These are phyloP conservation scores for Scheffersomyces parashehatae DNA, from an alignment of 1,139 yeast genomes.

Conservation along the genomic window DNA sequence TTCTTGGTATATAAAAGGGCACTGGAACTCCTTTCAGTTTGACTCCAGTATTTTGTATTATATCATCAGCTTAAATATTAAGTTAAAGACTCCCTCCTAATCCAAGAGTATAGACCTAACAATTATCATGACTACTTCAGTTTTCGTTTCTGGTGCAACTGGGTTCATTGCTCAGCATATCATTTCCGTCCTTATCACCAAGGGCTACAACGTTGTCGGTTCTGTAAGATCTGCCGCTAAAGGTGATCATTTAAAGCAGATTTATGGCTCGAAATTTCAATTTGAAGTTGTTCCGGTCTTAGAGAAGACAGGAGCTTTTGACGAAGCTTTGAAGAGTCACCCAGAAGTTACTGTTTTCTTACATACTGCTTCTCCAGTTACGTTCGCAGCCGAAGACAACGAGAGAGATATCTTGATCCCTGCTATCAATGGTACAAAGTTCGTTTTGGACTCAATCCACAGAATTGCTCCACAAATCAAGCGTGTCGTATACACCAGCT, in stretches of 20 bases:
- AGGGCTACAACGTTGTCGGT: conserved; percentile 7
- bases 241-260: conserved; percentile 16
- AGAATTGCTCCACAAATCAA: conserved; percentile 25
- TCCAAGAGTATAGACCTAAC: too few species aligned
- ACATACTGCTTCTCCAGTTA: conserved; percentile 28
- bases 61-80: too few species aligned
- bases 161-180: conserved; percentile 62
- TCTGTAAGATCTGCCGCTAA: conserved; percentile 6
- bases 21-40: too few species aligned
- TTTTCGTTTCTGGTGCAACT: conserved; percentile 57
- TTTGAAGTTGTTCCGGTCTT: conserved; percentile 55
- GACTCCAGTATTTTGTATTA: too few species aligned
- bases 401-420: conserved; percentile 33
- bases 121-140: conserved; percentile 5
- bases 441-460: conserved; percentile 27
- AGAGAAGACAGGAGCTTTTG: conserved; percentile 50
- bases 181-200: conserved; percentile 25
- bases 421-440: conserved; percentile 34
- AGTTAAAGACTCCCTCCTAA: too few species aligned
- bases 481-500: conserved; percentile 31
- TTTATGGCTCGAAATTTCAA: conserved; percentile 33
- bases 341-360: conserved; percentile 44
- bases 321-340: conserved; percentile 45
- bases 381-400: conserved; percentile 23
- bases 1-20: too few species aligned